These are phyloP conservation scores for Didymella segeticola DNA, from an alignment of 2,329 filamentous ascomycete species.

Conservation along the genomic window DNA sequence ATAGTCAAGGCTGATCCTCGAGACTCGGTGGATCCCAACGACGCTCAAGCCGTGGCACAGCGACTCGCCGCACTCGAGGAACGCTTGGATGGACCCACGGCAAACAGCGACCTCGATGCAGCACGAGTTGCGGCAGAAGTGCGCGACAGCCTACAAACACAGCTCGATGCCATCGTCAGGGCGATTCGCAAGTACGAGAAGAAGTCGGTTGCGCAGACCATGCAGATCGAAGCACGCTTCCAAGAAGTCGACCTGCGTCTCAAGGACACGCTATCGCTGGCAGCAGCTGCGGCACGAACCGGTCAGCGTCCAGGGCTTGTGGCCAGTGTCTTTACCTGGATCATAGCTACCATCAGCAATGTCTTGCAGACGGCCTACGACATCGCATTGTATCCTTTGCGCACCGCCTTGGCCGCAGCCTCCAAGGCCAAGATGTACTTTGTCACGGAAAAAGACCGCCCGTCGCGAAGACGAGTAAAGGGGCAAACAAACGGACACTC, in stretches of 20 bases:
- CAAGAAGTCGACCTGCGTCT: conserved; percentile 73
- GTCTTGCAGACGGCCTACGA: conserved; percentile 35
- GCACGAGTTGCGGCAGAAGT: conserved; percentile 60
- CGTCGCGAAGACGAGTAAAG: conserved; percentile 33
- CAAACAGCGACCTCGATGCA: conserved; percentile 46
- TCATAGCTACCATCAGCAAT: conserved; percentile 28
- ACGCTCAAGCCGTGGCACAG: conserved; percentile 56
- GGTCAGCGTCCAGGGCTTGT: conserved; percentile 46
- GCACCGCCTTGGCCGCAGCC: conserved; percentile 23
- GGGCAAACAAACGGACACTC: conserved; percentile 32
- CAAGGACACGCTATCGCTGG: conserved; percentile 80
- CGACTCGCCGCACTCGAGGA: conserved; percentile 75
- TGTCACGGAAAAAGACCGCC: conserved; percentile 30
- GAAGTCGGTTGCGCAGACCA: conserved; percentile 75
- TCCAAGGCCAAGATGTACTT: conserved; percentile 29
- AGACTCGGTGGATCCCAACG: conserved; percentile 22
- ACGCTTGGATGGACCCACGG: conserved; percentile 56
- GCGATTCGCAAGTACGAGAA: conserved; percentile 93
- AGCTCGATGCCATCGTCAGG: conserved; percentile 86
- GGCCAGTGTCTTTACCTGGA: conserved; percentile 37
- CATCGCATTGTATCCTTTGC: conserved; percentile 42
- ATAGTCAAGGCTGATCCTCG: conserved; percentile 58
- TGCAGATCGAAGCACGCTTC: conserved; percentile 78
- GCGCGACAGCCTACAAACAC: conserved; percentile 72
- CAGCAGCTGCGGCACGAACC: conserved; percentile 66